Percentiles rank a stretch among this genome's conserved stretches.
Evolutionary conservation across 352 stramenopile species (phyloP).

Genomic region (Aphanomyces invadans): DNA sequence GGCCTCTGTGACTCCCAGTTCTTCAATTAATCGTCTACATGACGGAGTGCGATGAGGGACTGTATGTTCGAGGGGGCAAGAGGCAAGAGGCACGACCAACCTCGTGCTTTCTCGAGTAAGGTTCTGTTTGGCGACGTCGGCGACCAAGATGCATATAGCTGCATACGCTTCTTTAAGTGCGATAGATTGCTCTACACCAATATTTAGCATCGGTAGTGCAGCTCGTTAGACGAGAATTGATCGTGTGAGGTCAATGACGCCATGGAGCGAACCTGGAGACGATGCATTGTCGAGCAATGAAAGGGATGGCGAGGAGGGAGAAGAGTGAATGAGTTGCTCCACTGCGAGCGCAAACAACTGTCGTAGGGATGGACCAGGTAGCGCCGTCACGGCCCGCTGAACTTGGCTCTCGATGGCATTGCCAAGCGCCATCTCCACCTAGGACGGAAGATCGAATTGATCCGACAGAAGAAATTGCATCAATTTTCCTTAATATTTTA

Average conservation of each 20-base stretch:
- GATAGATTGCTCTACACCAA: background rate
- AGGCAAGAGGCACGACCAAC: background rate
- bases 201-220: too few relatives aligned
- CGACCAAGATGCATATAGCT: slow-evolving; percentile 11
- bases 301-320: background rate
- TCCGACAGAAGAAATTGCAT: background rate
- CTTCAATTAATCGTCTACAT: background rate
- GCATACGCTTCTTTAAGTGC: slow-evolving; percentile 16
- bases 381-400: background rate
- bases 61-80: background rate
- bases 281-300: background rate
- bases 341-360: background rate
- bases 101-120: background rate
- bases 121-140: slow-evolving; percentile 16
- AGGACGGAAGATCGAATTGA: too few relatives aligned
- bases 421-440: background rate
- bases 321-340: background rate
- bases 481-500: background rate
- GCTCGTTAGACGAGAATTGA: too few relatives aligned
- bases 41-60: background rate
- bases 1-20: background rate
- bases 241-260: too few relatives aligned
- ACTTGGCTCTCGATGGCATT: background rate
- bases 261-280: too few relatives aligned
- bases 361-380: background rate